Conservation (phyloP, 768 basidiomycete species). For the Lentinula sp. region DNA sequence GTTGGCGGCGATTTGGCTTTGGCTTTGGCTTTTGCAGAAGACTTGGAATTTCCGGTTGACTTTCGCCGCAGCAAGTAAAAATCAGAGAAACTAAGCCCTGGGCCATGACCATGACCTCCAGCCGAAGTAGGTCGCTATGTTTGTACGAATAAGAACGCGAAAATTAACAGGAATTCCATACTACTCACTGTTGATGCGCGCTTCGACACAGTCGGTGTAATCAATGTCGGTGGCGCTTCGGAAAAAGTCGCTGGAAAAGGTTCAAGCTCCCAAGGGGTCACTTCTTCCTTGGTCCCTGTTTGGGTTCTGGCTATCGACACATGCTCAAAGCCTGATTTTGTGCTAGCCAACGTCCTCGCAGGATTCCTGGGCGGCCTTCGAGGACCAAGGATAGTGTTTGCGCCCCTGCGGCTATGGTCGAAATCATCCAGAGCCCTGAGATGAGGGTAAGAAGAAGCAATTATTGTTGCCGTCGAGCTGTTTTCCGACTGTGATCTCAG, state of each 20-base stretch:
- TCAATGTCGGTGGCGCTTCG: background rate
- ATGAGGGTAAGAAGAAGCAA: background rate
- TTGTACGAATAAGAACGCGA: background rate
- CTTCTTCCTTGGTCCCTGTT: conserved; percentile 28
- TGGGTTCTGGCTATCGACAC: conserved; percentile 9
- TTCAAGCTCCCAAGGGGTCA: conserved; percentile 33
- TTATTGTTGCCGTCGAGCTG: background rate
- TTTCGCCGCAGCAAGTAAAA: conserved; percentile 25
- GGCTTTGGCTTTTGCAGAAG: conserved; percentile 6
- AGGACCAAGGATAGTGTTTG: background rate
- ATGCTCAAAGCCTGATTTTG: background rate
- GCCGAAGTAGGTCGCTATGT: conserved; percentile 25
- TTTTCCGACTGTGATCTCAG: conserved; percentile 6
- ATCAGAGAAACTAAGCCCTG: conserved; percentile 16
- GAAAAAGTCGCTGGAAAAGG: conserved; percentile 12
- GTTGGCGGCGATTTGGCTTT: background rate
- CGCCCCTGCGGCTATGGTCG: background rate
- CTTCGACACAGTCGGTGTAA: background rate
- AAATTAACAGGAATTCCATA: background rate
- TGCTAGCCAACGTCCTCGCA: background rate
- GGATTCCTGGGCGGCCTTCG: conserved; percentile 7
- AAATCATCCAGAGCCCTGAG: background rate
- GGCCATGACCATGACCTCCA: conserved; percentile 15
- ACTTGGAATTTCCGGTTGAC: conserved; percentile 23
- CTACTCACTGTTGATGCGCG: background rate